phyloP scores from a whole-genome alignment of 768 basidiomycete species.

The Lyophyllum decastes region DNA sequence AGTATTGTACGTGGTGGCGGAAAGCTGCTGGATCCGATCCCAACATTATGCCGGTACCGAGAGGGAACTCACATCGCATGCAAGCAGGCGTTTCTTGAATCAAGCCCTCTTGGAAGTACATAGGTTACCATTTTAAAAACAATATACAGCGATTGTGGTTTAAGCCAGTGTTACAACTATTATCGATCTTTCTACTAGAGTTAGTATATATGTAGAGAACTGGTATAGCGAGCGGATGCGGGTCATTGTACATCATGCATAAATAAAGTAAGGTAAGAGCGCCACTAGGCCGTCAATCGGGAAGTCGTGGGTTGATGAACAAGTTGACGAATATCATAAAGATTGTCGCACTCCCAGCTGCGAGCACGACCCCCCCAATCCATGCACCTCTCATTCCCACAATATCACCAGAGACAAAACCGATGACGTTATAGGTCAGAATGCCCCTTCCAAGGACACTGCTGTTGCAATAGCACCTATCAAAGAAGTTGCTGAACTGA shows the following conservation, averaged over 20 bases:
- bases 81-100: too few species aligned
- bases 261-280: neutral
- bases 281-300: neutral
- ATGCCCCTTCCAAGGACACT: slow-evolving; percentile 27
- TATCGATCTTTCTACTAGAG: too few species aligned
- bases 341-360: slow-evolving; percentile 19
- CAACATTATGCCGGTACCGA: too few species aligned
- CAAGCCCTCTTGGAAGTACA: too few species aligned
- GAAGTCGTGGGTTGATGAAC: slow-evolving; percentile 22
- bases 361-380: slow-evolving; percentile 36
- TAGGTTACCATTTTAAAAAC: too few species aligned
- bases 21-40: too few species aligned
- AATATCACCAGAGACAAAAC: slow-evolving; percentile 19
- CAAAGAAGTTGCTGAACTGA: slow-evolving; percentile 33
- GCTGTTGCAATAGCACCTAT: slow-evolving; percentile 38
- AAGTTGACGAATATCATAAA: slow-evolving; percentile 31
- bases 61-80: too few species aligned
- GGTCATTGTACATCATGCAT: neutral
- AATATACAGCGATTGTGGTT: too few species aligned
- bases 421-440: slow-evolving; percentile 31
- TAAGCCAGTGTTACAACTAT: too few species aligned
- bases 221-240: neutral
- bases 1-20: too few species aligned
- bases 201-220: neutral
- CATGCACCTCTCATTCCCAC: slow-evolving; percentile 29